Percentiles rank a stretch among this genome's conserved stretches.
phyloP scores from a whole-genome alignment of 129 eudicot genomes.

The Cynara cardunculus region DNA sequence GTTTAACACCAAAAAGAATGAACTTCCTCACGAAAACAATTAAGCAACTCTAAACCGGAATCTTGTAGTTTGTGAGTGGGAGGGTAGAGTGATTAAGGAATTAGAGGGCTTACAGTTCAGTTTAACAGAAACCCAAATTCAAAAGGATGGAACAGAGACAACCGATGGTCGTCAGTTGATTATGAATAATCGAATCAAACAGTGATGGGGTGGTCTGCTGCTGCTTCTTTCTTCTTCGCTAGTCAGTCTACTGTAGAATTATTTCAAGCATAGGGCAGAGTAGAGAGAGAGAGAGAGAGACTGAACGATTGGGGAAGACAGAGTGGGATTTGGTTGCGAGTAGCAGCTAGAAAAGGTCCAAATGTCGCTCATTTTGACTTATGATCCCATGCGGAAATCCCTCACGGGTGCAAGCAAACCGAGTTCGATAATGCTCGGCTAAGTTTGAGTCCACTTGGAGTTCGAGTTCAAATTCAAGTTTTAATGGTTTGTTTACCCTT shows the following conservation, averaged over 20 bases:
- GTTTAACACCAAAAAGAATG: background rate
- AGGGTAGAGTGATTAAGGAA: background rate
- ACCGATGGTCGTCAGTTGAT: background rate
- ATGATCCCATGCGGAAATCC: too few species aligned
- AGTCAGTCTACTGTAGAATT: background rate
- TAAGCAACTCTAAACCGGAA: background rate
- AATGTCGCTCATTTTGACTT: too few species aligned
- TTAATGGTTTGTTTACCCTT: too few species aligned
- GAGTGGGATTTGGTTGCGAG: background rate
- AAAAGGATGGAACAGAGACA: background rate
- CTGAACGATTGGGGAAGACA: background rate
- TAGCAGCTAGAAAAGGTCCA: background rate
- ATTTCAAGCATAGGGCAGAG: background rate
- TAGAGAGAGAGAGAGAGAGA: background rate
- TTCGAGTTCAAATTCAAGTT: too few species aligned
- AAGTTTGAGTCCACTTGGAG: too few species aligned
- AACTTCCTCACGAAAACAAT: background rate
- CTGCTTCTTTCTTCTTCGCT: conserved; percentile 4
- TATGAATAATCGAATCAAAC: background rate
- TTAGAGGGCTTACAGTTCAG: conserved; percentile 14
- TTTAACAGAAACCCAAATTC: background rate
- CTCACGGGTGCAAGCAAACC: too few species aligned
- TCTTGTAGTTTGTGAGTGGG: background rate
- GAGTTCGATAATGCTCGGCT: too few species aligned
- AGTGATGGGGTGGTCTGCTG: background rate